phyloP scores from a whole-genome alignment of 2,329 filamentous ascomycete species.

The Verticillium nonalfalfae region DNA sequence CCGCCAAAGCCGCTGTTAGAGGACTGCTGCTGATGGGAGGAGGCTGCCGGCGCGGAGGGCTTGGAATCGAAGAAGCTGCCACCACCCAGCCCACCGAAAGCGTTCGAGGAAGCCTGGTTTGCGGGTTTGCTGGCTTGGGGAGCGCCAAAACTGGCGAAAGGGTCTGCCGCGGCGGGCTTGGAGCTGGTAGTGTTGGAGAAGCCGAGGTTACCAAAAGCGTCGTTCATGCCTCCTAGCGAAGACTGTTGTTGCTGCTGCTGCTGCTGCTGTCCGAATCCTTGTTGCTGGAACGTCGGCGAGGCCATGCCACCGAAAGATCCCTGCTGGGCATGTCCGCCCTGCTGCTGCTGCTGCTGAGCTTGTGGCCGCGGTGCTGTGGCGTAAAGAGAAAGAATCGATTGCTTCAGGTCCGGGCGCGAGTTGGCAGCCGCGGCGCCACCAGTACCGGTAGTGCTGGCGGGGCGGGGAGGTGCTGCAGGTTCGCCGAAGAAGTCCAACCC shows the following conservation, averaged over 20 bases:
- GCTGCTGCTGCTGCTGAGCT: slow-evolving; percentile 34
- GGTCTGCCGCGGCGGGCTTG: slow-evolving; percentile 41
- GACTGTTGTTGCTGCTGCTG: slow-evolving; percentile 33
- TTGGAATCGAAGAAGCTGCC: slow-evolving; percentile 80
- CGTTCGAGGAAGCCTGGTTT: slow-evolving; percentile 25
- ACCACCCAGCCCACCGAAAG: slow-evolving; percentile 54
- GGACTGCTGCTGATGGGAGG: slow-evolving; percentile 42
- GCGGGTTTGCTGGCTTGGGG: slow-evolving; percentile 24
- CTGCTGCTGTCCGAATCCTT: slow-evolving; percentile 21
- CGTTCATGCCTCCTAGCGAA: slow-evolving; percentile 60
- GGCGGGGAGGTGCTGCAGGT: slow-evolving; percentile 64
- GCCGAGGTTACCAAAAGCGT: slow-evolving; percentile 58
- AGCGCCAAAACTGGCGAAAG: slow-evolving; percentile 56
- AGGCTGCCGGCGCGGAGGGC: slow-evolving; percentile 49
- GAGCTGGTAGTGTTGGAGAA: slow-evolving; percentile 29
- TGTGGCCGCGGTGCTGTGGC: slow-evolving; percentile 78
- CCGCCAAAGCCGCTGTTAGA: slow-evolving; percentile 59
- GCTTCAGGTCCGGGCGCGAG: slow-evolving; percentile 88
- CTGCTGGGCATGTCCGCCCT: slow-evolving; percentile 45
- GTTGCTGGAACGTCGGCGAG: slow-evolving; percentile 34
- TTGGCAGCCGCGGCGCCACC: slow-evolving; percentile 48
- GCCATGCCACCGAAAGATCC: slow-evolving; percentile 63
- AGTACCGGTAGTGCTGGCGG: slow-evolving; percentile 72
- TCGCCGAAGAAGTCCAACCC: slow-evolving; percentile 89
- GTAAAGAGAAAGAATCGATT: slow-evolving; percentile 94